Evolutionary conservation across 2,329 filamentous ascomycete species (phyloP).

Genomic region (Colletotrichum sp.): DNA sequence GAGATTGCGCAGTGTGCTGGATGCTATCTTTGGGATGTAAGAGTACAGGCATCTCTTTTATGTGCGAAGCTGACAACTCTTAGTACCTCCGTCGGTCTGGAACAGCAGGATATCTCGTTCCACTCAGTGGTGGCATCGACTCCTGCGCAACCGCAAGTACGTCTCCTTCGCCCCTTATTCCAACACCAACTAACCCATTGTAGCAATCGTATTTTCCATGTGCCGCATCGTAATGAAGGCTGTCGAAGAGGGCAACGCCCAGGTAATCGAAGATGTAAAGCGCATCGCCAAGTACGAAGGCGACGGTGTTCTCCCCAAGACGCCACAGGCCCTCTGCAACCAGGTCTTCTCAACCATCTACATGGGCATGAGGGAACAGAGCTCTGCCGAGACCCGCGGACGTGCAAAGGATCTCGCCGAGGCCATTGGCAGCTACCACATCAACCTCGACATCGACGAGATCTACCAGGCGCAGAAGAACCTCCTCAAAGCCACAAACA

Average conservation of each 20-base stretch:
- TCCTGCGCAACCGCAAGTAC: conserved; percentile 53
- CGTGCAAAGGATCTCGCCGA: conserved; percentile 66
- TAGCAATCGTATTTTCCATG: conserved; percentile 48
- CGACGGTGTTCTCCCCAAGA: conserved; percentile 47
- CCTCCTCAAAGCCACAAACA: conserved; percentile 61
- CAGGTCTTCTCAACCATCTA: conserved; percentile 57
- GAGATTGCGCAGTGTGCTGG: conserved; percentile 70
- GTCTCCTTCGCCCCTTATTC: background rate
- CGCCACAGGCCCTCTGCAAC: conserved; percentile 61
- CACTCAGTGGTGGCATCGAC: conserved; percentile 62
- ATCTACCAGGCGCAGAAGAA: conserved; percentile 65
- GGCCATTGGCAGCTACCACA: conserved; percentile 74
- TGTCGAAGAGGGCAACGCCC: conserved; percentile 44
- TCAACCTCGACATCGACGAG: conserved; percentile 75
- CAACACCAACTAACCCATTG: background rate
- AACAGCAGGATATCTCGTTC: conserved; percentile 59
- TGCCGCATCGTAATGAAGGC: conserved; percentile 61
- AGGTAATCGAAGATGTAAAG: conserved; percentile 42
- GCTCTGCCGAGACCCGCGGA: conserved; percentile 67
- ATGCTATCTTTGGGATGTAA: conserved; percentile 67
- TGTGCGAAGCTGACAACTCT: background rate
- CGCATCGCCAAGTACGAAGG: conserved; percentile 31
- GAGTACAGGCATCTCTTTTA: too few species aligned
- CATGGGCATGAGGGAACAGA: conserved; percentile 74
- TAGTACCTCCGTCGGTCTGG: conserved; percentile 18